Evolutionary conservation across 2,329 filamentous ascomycete genomes (phyloP).

Genomic region (Alternaria sp.): DNA sequence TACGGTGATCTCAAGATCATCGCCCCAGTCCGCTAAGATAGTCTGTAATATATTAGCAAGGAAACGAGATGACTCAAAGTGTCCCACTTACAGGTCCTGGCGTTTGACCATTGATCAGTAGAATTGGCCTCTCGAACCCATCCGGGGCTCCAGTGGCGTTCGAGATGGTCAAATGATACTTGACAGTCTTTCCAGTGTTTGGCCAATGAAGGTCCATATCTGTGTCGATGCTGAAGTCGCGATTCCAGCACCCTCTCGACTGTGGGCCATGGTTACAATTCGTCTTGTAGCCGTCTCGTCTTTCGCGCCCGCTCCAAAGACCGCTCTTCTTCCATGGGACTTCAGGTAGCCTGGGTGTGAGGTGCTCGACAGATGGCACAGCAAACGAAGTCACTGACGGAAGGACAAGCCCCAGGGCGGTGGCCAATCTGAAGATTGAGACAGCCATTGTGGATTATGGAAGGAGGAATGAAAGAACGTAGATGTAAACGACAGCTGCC

Average conservation of each 20-base stretch:
- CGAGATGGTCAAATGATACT: slow-evolving; percentile 54
- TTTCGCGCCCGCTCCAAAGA: slow-evolving; percentile 14
- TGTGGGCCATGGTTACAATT: slow-evolving; percentile 30
- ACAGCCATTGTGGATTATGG: slow-evolving; percentile 14
- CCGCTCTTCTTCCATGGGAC: slow-evolving; percentile 33
- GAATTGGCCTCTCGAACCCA: slow-evolving; percentile 50
- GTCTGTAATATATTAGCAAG: slow-evolving; percentile 42
- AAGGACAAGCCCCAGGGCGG: slow-evolving; percentile 22
- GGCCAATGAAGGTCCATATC: slow-evolving; percentile 54
- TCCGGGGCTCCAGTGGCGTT: slow-evolving; percentile 55
- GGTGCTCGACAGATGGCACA: slow-evolving; percentile 14
- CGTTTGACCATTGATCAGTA: slow-evolving; percentile 55
- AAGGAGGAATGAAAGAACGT: slow-evolving; percentile 12
- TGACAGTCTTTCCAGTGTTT: slow-evolving; percentile 47
- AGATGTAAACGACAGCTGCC: slow-evolving; percentile 3
- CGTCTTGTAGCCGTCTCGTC: slow-evolving; percentile 18
- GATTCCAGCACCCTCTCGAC: slow-evolving; percentile 31
- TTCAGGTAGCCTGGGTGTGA: slow-evolving; percentile 14
- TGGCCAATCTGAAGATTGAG: slow-evolving; percentile 2
- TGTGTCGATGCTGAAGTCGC: slow-evolving; percentile 50
- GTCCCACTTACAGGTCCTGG: slow-evolving; percentile 53
- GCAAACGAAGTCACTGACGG: slow-evolving; percentile 22
- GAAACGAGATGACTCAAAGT: not conserved
- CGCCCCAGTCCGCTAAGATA: slow-evolving; percentile 52
- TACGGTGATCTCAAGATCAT: slow-evolving; percentile 48